Base-by-base conservation (phyloP, 2,329 filamentous ascomycete genomes). In the Diaporthe ilicicola region DNA sequence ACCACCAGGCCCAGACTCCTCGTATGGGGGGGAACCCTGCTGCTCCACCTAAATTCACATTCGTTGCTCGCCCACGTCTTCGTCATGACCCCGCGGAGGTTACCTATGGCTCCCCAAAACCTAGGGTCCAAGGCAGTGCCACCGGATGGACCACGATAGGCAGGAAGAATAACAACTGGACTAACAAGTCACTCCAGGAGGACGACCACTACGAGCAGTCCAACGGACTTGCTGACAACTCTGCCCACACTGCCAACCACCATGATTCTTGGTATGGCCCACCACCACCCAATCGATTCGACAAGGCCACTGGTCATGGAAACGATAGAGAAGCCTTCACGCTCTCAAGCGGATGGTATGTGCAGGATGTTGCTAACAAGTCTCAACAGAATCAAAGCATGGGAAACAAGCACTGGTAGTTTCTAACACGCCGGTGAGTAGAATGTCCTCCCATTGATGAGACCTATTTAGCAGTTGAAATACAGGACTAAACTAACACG, bases 21-120 rank as follows among this genome's bases (percentile, higher is more conserved):
- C 29, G 8, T 19, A 27, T n/a, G 22, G n/a, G 22, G 37, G 42
- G 29, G 2, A 3, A 46, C 7, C 27, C 22, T 32, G 6, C 3
- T 46, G 56, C 19, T 22, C 42, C 13, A 22, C 27, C 39, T 27
- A n/a, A 9, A 22, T 1, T 17, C 22, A 24, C n/a, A 22, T 19
- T 17, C 22, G 15, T 48, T 22, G 46, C 32, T 56, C 42, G 32
- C 32, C 10, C 10, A 4, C 32, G 17, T 46, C 32, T n/a, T 19
- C 53, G n/a, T 50, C 51, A 17, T 24, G 44, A 42, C 27, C 66
- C 66, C 22, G 53, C 37, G 5, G 24, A 56, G 66, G 22, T 50
- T 32, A 68, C 42, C 66, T 59, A 37, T 27, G 66, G 66, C 19
- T 68, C 66, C 17, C 66, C 53, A 19, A 34, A 29, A n/a, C 39